Conservation (phyloP, 306 rosid species). For the Hippophae tibetana region DNA sequence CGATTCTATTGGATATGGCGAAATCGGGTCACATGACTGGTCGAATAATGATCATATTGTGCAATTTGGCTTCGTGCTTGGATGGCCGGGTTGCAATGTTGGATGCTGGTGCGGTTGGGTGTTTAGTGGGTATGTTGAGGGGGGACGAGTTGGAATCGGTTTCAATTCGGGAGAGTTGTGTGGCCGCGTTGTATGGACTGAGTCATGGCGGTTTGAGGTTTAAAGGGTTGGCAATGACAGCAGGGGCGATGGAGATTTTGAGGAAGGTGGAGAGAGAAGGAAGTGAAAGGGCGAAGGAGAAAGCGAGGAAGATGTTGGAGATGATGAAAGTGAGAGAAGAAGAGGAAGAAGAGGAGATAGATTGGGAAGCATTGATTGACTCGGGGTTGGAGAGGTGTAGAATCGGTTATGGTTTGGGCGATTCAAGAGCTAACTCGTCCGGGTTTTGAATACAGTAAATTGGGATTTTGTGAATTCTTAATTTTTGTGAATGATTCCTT, state of each 20-base stretch:
- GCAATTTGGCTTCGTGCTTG: conserved; percentile 46
- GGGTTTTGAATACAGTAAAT: conserved; percentile 34
- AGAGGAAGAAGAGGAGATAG: conserved; percentile 46
- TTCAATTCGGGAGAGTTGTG: conserved; percentile 54
- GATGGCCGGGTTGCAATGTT: conserved; percentile 68
- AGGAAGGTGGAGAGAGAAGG: conserved; percentile 46
- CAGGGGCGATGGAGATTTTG: conserved; percentile 40
- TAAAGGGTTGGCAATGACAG: conserved; percentile 57
- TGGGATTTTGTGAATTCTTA: not conserved
- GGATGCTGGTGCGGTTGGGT: conserved; percentile 70
- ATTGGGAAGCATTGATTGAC: conserved; percentile 74
- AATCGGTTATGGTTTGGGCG: conserved; percentile 10
- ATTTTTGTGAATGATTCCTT: not conserved
- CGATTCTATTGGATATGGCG: conserved; percentile 42
- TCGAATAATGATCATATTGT: conserved; percentile 35
- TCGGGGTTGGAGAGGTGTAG: conserved; percentile 32
- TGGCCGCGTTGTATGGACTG: conserved; percentile 41
- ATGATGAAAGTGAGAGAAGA: conserved; percentile 37
- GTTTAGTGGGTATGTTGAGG: conserved; percentile 33
- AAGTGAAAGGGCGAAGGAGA: conserved; percentile 41
- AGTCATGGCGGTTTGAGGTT: conserved; percentile 79
- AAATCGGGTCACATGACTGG: conserved; percentile 51
- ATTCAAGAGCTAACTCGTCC: conserved; percentile 28
- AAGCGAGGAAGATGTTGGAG: conserved; percentile 49
- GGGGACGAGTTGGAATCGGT: conserved; percentile 16